Evolutionary conservation across 176 grass and related monocot genomes (phyloP).

Genomic region (Calamus simplicifolius): DNA sequence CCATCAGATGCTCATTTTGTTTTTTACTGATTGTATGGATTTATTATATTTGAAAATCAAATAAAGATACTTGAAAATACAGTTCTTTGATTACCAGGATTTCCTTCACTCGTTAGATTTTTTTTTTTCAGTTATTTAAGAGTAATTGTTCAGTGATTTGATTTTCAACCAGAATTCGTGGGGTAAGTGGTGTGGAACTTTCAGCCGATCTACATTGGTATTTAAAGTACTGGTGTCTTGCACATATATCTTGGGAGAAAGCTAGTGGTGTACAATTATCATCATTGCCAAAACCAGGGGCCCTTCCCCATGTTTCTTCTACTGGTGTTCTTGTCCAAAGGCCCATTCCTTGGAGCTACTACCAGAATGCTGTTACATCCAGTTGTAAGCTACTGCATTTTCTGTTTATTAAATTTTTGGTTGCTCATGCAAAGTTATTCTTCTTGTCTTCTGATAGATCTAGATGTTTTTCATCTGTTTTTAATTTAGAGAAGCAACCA

Average conservation of each 20-base stretch:
- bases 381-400: constrained; percentile 45
- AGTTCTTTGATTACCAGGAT: no score
- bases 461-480: no score
- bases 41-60: no score
- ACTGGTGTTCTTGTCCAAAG: constrained; percentile 47
- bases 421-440: no score
- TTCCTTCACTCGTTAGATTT: no score
- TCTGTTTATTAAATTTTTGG: not conserved
- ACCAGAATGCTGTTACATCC: constrained; percentile 74
- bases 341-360: constrained; percentile 66
- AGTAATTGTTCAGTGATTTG: not conserved
- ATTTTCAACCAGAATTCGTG: constrained; percentile 43
- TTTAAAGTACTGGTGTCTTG: constrained; percentile 44
- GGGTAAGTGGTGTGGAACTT: constrained; percentile 55
- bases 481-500: no score
- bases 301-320: constrained; percentile 46
- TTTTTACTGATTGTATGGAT: no score
- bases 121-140: no score
- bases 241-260: constrained; percentile 68
- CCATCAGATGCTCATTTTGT: no score
- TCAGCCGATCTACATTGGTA: constrained; percentile 72
- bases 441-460: no score
- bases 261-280: constrained; percentile 49
- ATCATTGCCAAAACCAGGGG: constrained; percentile 37
- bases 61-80: no score